Percentiles rank a stretch among this genome's conserved stretches.
Conservation (phyloP, 148 eudicot species). For the Dianthus caryophyllus region DNA sequence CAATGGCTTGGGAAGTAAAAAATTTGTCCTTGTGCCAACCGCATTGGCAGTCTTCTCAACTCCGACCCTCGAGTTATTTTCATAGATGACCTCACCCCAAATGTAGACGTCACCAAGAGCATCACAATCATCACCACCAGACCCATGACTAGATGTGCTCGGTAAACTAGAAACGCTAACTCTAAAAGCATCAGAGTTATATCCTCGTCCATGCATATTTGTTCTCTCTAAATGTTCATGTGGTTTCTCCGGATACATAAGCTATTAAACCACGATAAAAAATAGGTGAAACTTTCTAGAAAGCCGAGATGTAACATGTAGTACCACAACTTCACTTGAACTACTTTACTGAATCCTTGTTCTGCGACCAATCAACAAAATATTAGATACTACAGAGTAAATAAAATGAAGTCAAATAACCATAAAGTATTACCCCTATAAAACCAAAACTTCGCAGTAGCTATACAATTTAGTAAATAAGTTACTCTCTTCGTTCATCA, state of each 20-base stretch:
- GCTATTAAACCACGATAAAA: slow-evolving; percentile 44
- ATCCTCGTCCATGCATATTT: slow-evolving; percentile 80
- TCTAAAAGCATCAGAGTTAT: slow-evolving; percentile 69
- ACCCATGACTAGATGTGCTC: slow-evolving; percentile 95
- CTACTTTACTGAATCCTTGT: slow-evolving; percentile 61
- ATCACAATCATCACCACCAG: slow-evolving; percentile 90
- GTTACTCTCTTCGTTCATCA: too few species aligned
- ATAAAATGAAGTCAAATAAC: too few species aligned
- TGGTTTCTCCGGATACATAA: slow-evolving; percentile 46
- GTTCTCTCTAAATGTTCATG: slow-evolving; percentile 71
- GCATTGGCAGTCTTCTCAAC: slow-evolving; percentile 43
- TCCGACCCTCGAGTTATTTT: slow-evolving; percentile 44
- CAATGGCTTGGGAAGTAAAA: slow-evolving; percentile 73
- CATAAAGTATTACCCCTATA: too few species aligned
- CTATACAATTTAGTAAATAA: too few species aligned
- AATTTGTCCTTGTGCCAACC: slow-evolving; percentile 48
- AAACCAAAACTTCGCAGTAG: too few species aligned
- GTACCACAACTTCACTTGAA: slow-evolving; percentile 70
- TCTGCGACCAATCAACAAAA: slow-evolving; percentile 45
- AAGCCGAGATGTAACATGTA: slow-evolving; percentile 58
- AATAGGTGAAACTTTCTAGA: slow-evolving; percentile 53
- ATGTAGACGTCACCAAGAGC: slow-evolving; percentile 89
- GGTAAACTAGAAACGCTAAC: slow-evolving; percentile 96
- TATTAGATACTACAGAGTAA: too few species aligned
- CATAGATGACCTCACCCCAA: slow-evolving; percentile 91